Evolutionary conservation across 768 basidiomycete species (phyloP).

Genomic region (Leccinum subgranulosum): DNA sequence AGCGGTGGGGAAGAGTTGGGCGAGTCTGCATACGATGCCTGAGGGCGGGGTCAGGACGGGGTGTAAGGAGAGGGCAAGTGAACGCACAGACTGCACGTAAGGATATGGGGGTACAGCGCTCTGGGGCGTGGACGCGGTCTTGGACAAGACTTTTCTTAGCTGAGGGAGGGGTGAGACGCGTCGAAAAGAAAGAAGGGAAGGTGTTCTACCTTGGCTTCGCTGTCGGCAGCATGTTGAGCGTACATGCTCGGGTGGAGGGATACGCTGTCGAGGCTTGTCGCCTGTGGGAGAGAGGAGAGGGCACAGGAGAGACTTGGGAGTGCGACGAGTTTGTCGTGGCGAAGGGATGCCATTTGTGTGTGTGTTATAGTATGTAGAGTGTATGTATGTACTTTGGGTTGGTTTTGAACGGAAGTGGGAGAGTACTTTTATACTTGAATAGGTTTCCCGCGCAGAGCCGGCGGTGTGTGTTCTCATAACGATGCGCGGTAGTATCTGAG

Average conservation of each 20-base stretch:
- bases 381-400: neutral
- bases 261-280: conserved; percentile 65
- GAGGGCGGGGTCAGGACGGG: conserved; percentile 7
- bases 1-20: conserved; percentile 41
- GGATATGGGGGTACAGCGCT: conserved; percentile 30
- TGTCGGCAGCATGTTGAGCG: conserved; percentile 62
- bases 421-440: conserved; percentile 15
- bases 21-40: conserved; percentile 39
- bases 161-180: conserved; percentile 18
- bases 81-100: conserved; percentile 39
- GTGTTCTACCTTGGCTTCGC: conserved; percentile 68
- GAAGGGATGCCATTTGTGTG: conserved; percentile 29
- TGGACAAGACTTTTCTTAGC: conserved; percentile 65
- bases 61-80: neutral
- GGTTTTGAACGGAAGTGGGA: neutral
- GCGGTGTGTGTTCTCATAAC: conserved; percentile 19
- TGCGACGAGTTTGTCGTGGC: conserved; percentile 58
- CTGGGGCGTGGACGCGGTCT: conserved; percentile 41
- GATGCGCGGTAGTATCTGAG: conserved; percentile 26
- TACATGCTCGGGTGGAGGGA: conserved; percentile 70
- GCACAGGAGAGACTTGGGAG: conserved; percentile 71
- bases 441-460: conserved; percentile 3
- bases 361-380: neutral
- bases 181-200: neutral
- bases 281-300: conserved; percentile 66